These are phyloP conservation scores for Magnolia sinica DNA, from an alignment of 164 flowering plant genomes.

Conservation along the genomic window DNA sequence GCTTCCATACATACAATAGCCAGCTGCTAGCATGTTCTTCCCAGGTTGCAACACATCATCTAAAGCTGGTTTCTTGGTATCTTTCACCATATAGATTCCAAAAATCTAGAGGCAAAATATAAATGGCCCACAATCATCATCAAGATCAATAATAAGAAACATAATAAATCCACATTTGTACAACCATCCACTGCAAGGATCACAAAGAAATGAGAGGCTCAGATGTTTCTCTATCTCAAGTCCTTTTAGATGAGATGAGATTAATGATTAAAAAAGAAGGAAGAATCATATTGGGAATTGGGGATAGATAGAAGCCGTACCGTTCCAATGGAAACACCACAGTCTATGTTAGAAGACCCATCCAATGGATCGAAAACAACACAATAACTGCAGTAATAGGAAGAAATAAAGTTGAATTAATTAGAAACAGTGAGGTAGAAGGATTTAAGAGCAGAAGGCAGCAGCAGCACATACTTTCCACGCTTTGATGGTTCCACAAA, in stretches of 20 bases:
- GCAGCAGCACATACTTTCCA: conserved; percentile 60
- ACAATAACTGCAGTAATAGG: conserved; percentile 51
- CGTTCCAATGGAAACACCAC: conserved; percentile 99
- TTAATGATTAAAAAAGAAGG: neutral
- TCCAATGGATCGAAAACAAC: conserved; percentile 96
- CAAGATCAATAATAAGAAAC: neutral
- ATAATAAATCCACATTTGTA: neutral
- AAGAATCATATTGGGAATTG: neutral
- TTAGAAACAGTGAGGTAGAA: neutral
- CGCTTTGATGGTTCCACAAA: conserved; percentile 75
- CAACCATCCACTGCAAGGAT: neutral
- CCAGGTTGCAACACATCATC: conserved; percentile 92
- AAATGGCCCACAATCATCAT: neutral
- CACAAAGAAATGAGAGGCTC: neutral
- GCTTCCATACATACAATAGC: conserved; percentile 99
- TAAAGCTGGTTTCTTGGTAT: conserved; percentile 49
- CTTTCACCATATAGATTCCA: conserved; percentile 68
- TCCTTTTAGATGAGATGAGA: neutral
- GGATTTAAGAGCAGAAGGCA: neutral
- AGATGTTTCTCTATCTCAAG: neutral
- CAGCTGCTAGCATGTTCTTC: conserved; percentile 90
- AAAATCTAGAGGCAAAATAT: conserved; percentile 53
- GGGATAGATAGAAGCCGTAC: conserved; percentile 33
- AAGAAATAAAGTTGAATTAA: neutral
- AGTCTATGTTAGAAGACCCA: conserved; percentile 98